Conservation (phyloP, 352 stramenopile genomes). For the Phytophthora pluvialis region DNA sequence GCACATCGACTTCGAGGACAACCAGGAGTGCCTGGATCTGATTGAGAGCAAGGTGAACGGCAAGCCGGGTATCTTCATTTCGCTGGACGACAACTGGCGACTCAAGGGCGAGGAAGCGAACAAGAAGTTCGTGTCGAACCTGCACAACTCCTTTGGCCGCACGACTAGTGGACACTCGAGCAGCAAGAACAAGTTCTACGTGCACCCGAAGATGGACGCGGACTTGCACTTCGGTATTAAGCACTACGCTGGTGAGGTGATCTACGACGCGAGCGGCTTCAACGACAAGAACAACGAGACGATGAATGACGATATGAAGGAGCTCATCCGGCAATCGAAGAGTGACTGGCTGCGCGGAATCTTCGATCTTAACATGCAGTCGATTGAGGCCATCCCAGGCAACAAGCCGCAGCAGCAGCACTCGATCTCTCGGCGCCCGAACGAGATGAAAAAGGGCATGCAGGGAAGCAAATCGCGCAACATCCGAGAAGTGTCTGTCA, state of each 20-base stretch:
- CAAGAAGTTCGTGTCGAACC: slow-evolving; percentile 90
- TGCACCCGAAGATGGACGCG: slow-evolving; percentile 92
- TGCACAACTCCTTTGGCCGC: slow-evolving; percentile 85
- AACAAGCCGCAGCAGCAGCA: slow-evolving; percentile 79
- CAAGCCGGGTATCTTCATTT: slow-evolving; percentile 93
- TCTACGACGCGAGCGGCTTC: slow-evolving; percentile 97
- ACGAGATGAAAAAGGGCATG: slow-evolving; percentile 50
- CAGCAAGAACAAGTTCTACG: slow-evolving; percentile 88
- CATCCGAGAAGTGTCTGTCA: slow-evolving; percentile 86
- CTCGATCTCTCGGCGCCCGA: slow-evolving; percentile 67
- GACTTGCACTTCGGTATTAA: slow-evolving; percentile 90
- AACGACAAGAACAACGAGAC: slow-evolving; percentile 99
- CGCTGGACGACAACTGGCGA: slow-evolving; percentile 96
- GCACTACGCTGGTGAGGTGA: slow-evolving; percentile 94
- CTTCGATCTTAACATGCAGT: slow-evolving; percentile 88
- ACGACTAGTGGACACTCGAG: slow-evolving; percentile 56
- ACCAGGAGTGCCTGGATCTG: slow-evolving; percentile 93
- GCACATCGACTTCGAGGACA: slow-evolving; percentile 94
- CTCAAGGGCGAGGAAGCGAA: slow-evolving; percentile 94
- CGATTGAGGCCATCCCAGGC: slow-evolving; percentile 80
- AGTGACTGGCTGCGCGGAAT: slow-evolving; percentile 87
- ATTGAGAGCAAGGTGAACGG: slow-evolving; percentile 92
- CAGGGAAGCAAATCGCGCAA: slow-evolving; percentile 81
- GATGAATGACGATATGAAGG: slow-evolving; percentile 94
- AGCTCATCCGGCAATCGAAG: slow-evolving; percentile 87